These are phyloP conservation scores for Naganishia randhawae DNA, from an alignment of 768 basidiomycete species.

Conservation along the genomic window DNA sequence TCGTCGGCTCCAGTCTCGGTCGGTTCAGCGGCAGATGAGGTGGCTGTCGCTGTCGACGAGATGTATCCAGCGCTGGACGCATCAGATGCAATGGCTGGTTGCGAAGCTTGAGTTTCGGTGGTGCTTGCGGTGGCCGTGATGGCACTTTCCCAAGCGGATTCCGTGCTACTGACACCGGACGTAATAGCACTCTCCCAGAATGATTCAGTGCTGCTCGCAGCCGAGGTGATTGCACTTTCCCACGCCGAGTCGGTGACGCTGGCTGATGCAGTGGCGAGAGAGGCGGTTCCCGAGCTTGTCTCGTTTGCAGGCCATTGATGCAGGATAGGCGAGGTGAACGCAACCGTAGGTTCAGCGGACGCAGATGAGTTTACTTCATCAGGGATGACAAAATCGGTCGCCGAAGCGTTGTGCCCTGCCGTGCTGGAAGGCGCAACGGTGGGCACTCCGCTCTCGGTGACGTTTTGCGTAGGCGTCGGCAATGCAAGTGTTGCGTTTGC, in stretches of 20 bases:
- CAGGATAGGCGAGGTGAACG: neutral
- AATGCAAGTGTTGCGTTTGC: too few relatives aligned
- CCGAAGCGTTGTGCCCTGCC: neutral
- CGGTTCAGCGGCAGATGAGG: neutral
- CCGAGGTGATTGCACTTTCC: neutral
- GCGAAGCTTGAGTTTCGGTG: neutral
- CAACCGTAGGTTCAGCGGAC: neutral
- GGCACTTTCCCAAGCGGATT: constrained; percentile 6
- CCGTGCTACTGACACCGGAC: too few relatives aligned
- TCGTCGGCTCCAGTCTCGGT: constrained; percentile 10
- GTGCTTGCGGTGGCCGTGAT: neutral
- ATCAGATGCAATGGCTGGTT: constrained; percentile 5
- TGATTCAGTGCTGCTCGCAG: neutral
- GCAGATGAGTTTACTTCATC: neutral
- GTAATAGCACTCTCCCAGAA: too few relatives aligned
- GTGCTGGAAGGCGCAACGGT: neutral
- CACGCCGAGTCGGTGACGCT: constrained; percentile 5
- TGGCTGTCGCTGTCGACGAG: neutral
- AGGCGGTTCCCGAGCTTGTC: neutral
- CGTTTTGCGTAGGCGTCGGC: too few relatives aligned
- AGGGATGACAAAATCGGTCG: neutral
- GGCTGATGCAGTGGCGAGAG: neutral
- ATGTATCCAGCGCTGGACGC: neutral
- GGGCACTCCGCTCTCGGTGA: too few relatives aligned
- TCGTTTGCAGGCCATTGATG: constrained; percentile 1